Conservation (phyloP, 2,329 filamentous ascomycete species). For the Fusarium vanettenii region DNA sequence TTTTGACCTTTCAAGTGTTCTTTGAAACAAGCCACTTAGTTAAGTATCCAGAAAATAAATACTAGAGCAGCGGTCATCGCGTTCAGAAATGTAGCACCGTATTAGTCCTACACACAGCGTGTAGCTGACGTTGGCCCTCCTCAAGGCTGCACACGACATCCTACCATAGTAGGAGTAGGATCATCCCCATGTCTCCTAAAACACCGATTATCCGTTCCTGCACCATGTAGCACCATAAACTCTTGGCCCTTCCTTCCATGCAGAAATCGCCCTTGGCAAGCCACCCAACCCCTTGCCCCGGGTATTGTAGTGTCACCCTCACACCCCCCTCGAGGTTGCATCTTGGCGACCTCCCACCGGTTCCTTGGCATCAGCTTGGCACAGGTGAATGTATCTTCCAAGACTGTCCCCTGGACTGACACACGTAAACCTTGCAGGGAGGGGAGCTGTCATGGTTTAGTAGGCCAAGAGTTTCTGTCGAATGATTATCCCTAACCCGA, state of each 20-base stretch:
- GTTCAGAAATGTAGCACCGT: background rate
- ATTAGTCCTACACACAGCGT: background rate
- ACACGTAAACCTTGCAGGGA: background rate
- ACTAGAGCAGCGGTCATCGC: too few relatives aligned
- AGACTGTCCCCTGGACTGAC: background rate
- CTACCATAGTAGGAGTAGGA: background rate
- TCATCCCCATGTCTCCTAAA: background rate
- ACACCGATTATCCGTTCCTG: background rate
- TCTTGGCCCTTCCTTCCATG: conserved; percentile 1
- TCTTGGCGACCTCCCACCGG: background rate
- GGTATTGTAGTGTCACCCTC: background rate
- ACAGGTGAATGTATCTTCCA: background rate
- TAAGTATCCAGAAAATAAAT: background rate
- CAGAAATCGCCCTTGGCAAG: conserved; percentile 6
- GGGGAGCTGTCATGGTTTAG: background rate
- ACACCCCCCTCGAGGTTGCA: background rate
- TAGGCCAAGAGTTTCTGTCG: background rate
- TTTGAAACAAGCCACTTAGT: too few relatives aligned
- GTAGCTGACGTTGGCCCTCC: background rate
- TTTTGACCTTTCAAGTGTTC: background rate
- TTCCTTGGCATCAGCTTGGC: background rate
- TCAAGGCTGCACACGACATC: background rate
- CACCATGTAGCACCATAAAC: background rate
- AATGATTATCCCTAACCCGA: background rate
- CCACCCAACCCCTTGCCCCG: background rate